Conservation (phyloP, 2,329 filamentous ascomycete species). For the Rasamsonia emersonii region DNA sequence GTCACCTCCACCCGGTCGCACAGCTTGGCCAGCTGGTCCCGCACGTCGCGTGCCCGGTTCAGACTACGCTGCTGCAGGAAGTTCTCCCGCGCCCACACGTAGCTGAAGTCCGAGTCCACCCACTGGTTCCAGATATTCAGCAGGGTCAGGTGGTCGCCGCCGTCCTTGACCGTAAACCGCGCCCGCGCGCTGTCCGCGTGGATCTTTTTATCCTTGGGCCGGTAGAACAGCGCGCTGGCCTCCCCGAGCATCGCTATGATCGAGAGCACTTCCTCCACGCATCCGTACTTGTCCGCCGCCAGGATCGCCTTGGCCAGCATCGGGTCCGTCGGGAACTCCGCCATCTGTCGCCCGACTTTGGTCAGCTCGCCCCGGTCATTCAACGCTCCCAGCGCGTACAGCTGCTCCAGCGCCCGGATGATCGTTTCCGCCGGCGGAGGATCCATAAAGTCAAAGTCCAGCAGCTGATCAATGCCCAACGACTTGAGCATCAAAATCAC, state of each 20-base stretch:
- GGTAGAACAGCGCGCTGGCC: slow-evolving; percentile 80
- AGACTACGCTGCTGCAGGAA: slow-evolving; percentile 88
- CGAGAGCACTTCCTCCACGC: slow-evolving; percentile 83
- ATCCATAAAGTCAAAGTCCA: slow-evolving; percentile 96
- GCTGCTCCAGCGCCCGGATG: slow-evolving; percentile 77
- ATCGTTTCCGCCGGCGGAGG: slow-evolving; percentile 82
- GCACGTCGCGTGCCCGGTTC: slow-evolving; percentile 78
- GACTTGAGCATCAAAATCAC: slow-evolving; percentile 82
- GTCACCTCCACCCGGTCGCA: slow-evolving; percentile 88
- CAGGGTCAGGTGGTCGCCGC: slow-evolving; percentile 79
- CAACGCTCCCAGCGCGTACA: slow-evolving; percentile 83
- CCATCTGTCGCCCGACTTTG: slow-evolving; percentile 86
- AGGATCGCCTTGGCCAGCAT: slow-evolving; percentile 87
- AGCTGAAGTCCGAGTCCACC: slow-evolving; percentile 83
- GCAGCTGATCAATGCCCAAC: slow-evolving; percentile 81
- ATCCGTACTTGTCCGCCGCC: slow-evolving; percentile 81
- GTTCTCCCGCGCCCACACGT: slow-evolving; percentile 84
- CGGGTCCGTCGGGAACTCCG: slow-evolving; percentile 86
- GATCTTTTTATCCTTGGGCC: slow-evolving; percentile 94
- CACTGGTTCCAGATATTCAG: slow-evolving; percentile 95
- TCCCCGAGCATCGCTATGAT: slow-evolving; percentile 94
- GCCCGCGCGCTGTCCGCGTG: slow-evolving; percentile 85
- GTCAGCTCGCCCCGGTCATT: slow-evolving; percentile 85
- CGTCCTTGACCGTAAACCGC: slow-evolving; percentile 81
- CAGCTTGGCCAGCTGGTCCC: slow-evolving; percentile 83